Evolutionary conservation across 2,329 filamentous ascomycete species (phyloP), one percentile per base, ranked within the genome.

Genomic region (Sporothrix schenckii): DNA sequence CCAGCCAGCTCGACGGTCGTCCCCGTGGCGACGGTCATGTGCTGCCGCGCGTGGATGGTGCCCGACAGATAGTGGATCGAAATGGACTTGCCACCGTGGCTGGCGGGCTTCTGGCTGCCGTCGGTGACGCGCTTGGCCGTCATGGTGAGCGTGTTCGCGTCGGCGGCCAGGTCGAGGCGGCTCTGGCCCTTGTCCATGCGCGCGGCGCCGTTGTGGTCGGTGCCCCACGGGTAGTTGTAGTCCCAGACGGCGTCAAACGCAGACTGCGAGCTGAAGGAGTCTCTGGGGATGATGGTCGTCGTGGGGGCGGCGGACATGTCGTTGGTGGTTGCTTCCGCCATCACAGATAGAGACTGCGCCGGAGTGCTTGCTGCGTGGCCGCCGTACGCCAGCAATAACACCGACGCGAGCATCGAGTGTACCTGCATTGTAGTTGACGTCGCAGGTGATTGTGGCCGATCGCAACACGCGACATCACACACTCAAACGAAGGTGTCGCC

Each of bases 221-320:
- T 83, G 27, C 86, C 86, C 86, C 86, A 87, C 2, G 85, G 85
- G 74, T 88, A 88, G 73, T 84, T 81, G 77, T 85, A 85, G 68
- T 76, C 77, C 79, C 85, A 88, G 77, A 84, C 77, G 5, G 77
- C 74, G 69, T 82, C 78, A 69, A 84, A 82, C 74, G 76, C 74
- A 58, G 77, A 56, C 69, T 79, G 78, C 0, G 78, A 79, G 74
- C 79, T 75, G 75, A 82, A 82, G 71, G 77, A 79, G 14, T 78
- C 79, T 11, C 70, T 76, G 0, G 81, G 80, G 70, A 82, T 82
- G 30, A 82, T 78, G 11, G 80, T 79, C 47, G 75, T 75, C 6
- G 78, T 77, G 19, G 78, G 76, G 1, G 56, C 56, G 24, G 70
- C 49, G 7, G 69, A 61, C 9, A 41, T 39, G 52, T 24, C 24